Evolutionary conservation across 1,284 basidiomycete genomes (phyloP), one percentile per base, ranked within the genome.

Genomic region (Apiotrichum laibachii): DNA sequence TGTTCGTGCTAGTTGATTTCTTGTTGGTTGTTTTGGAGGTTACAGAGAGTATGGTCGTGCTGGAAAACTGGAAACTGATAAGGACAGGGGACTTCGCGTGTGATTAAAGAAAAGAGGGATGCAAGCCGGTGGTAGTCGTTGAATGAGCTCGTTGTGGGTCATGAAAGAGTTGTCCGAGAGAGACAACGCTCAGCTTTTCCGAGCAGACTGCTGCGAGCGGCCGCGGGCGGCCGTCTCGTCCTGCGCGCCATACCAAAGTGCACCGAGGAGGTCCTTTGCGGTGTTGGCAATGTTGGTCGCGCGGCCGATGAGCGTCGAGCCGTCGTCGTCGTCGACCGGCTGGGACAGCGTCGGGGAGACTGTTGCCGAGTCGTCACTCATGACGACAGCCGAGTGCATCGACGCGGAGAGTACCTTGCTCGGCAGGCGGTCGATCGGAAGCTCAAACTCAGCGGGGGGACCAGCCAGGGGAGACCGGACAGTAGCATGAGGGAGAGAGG

Each of bases 271-370:
- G 59, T 78, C 78, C 62, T 76, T 77, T 15, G 78, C 78, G 10
- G 77, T 76, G 59, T 68, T 77, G 40, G 77, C 77, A 56, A 80
- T 77, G 59, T 76, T 79, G 40, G 73, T 76, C 22, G 76, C 78
- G 50, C 75, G 64, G 8, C 76, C 75, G 60, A 75, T 74, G 37
- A 77, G 75, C 44, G 70, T 75, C 12, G 67, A 68, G 4, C 71
- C 72, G 51, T 75, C 68, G 42, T 69, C 70, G 45, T 68, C 74
- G 39, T 68, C 68, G 3, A 60, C 61, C 3, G 58, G 59, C 51
- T 63, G 61, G 31, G 61, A 57, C 37, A 59, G 49, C 21, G 53
- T 53, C 31, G 55, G 53, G 35, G 50, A 39, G 10, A 52, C 50
- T 4, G 26, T n/a, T 15, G 26, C 48, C 22, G 44, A 34, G 40